Evolutionary conservation across 2,329 filamentous ascomycete genomes (phyloP), one percentile per base, ranked within the genome.

Genomic region (Ophiostoma sp.): DNA sequence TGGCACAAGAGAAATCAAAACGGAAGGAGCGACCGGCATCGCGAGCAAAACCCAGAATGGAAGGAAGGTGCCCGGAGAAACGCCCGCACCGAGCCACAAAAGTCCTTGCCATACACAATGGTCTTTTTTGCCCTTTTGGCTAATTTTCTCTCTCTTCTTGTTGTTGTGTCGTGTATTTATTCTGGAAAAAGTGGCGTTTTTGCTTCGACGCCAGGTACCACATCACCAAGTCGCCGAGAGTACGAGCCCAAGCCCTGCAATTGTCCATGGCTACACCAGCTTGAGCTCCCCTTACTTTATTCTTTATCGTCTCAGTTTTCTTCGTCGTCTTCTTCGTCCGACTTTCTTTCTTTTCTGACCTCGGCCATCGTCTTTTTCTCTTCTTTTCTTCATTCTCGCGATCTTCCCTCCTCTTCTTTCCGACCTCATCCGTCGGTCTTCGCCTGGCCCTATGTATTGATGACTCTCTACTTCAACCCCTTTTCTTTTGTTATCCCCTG

Each of bases 221-320:
- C 70, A 68, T 57, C 70, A 66, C 70, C 59, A 55, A 55, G 48
- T 68, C 70, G 59, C 70, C 70, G 59, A 71, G 70, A 7, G 70
- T 42, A 71, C 59, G 39, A 52, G 19, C 7, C 4, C 7, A 68
- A 33, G 33, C 19, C 45, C 9, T 70, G 11, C 31, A 12, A 1
- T 55, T 39, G n/a, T 33, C 22, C 39, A 17, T 42, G 70, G 63
- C 70, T 72, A 66, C 70, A 66, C 59, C 12, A 25, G 36, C 8
- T 7, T 9, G 28, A 33, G 7, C 28, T 64, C 28, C 31, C 25
- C 33, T 28, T 12, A 28, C 6, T 45, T 64, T 15, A 9, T 17
- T 45, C 25, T 64, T 7, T 42, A 64, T 45, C 36, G 11, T 25
- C n/a, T 15, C 61, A 1, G 11, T 36, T 12, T 36, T 61, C 55